These are phyloP conservation scores for Teratosphaeria nubilosa DNA, from an alignment of 2,329 filamentous ascomycete genomes.

Conservation along the genomic window DNA sequence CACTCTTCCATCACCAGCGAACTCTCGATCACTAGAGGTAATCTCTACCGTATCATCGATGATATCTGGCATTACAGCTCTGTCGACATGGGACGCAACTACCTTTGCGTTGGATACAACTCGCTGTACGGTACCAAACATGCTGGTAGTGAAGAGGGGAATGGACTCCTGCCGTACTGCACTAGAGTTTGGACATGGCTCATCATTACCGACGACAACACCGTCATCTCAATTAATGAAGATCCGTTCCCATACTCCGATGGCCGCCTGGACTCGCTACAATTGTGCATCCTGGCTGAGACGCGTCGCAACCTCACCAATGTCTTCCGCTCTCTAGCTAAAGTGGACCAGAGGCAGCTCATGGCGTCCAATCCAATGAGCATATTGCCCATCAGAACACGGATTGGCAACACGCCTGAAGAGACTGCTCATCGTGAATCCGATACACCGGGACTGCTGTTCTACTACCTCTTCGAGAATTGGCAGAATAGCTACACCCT, in stretches of 20 bases:
- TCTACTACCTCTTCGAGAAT: conserved; percentile 60
- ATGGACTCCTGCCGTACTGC: conserved; percentile 16
- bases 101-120: conserved; percentile 65
- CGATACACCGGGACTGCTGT: conserved; percentile 50
- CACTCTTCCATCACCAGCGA: conserved; percentile 17
- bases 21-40: conserved; percentile 19
- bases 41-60: conserved; percentile 52
- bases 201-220: conserved; percentile 57
- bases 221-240: conserved; percentile 61
- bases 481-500: conserved; percentile 51
- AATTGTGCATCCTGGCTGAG: conserved; percentile 39
- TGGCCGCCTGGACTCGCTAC: conserved; percentile 27
- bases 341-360: conserved; percentile 34
- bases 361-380: conserved; percentile 29
- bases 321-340: conserved; percentile 52
- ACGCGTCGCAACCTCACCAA: conserved; percentile 50
- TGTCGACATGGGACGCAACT: conserved; percentile 57
- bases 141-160: background rate
- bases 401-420: conserved; percentile 35
- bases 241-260: conserved; percentile 35
- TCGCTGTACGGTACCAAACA: conserved; percentile 40
- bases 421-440: conserved; percentile 37
- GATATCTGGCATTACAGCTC: conserved; percentile 69
- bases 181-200: conserved; percentile 60
- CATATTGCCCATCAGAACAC: conserved; percentile 35